Base-by-base conservation (phyloP, 2,329 filamentous ascomycete species). In the Colletotrichum siamense region DNA sequence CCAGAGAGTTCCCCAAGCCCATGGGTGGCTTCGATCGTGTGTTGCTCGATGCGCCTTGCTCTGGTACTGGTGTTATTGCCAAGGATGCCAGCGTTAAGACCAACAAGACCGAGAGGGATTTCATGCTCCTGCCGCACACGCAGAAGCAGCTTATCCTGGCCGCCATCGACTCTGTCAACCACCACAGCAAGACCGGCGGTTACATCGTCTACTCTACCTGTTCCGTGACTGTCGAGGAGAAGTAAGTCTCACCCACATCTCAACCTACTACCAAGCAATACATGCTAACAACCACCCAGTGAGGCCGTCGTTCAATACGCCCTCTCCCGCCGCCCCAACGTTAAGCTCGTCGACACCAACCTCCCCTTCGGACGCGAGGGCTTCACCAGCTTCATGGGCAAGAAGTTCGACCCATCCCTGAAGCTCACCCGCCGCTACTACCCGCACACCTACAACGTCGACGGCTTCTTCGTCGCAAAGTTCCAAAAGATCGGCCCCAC, bases 61-160 rank as follows among this genome's bases (percentile, higher is more conserved):
- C 75, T 16, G 75, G 97, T 80, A 99, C 97, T 1, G 97, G 97
- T 81, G 97, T 99, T 82, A 99, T 99, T 79, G 94, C 96, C 78
- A 99, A 99, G 88, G 97, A 99, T 86, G 92, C 96, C 36, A 95
- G 94, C 79, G 96, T 99, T 80, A 99, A 99, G 91, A 99, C 96
- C 28, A 99, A 98, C 89, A 99, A 99, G 90, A 98, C 95, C 13
- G 95, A 98, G 83, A 94, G 94, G 79, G 97, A 99, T 85, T 99
- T 99, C 88, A 78, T 98, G 85, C 92, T 94, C 82, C 92, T 99
- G 69, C 96, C 97, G 0, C 97, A 99, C 85, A 91, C 95, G 76
- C 97, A 99, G 86, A 98, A 98, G 86, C 96, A 99, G 86, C 91
- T 99, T 72, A 88, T 99, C 15, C 91, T 99, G 32, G 92, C 96